Percentiles rank a stretch among this genome's conserved stretches.
phyloP scores from a whole-genome alignment of 208 protist species.

The Crithidia expoeki region DNA sequence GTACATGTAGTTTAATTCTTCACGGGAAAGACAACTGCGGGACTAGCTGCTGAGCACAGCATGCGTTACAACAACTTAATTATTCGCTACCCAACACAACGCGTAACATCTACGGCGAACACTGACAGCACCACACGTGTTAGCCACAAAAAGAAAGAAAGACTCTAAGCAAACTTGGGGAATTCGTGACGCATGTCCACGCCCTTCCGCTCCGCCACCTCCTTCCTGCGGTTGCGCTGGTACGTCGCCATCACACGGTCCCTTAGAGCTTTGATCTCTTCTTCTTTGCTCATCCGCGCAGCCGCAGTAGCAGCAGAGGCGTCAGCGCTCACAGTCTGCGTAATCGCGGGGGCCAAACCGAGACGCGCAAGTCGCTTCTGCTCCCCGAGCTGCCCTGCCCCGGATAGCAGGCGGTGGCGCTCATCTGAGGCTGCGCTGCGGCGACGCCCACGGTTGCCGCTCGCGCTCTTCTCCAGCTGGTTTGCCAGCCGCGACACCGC shows the following conservation, averaged over 20 bases:
- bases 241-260: conserved; percentile 82
- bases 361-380: conserved; percentile 73
- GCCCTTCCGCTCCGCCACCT: conserved; percentile 53
- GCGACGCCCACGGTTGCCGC: neutral
- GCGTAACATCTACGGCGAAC: too few species aligned
- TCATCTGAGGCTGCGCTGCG: neutral
- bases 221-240: conserved; percentile 57
- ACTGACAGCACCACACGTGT: too few species aligned
- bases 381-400: conserved; percentile 46
- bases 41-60: too few species aligned
- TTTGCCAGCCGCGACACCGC: conserved; percentile 69
- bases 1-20: too few species aligned
- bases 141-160: too few species aligned
- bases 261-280: conserved; percentile 79
- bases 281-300: conserved; percentile 44
- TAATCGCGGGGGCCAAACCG: conserved; percentile 56
- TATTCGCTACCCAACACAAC: too few species aligned
- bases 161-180: conserved; percentile 45
- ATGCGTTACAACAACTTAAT: too few species aligned
- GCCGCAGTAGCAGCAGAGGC: neutral
- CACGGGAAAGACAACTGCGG: too few species aligned
- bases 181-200: conserved; percentile 86
- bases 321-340: conserved; percentile 22
- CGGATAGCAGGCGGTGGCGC: conserved; percentile 38
- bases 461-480: conserved; percentile 39